phyloP scores from a whole-genome alignment of 495 filamentous ascomycete species.

The Penicillium turbatum region DNA sequence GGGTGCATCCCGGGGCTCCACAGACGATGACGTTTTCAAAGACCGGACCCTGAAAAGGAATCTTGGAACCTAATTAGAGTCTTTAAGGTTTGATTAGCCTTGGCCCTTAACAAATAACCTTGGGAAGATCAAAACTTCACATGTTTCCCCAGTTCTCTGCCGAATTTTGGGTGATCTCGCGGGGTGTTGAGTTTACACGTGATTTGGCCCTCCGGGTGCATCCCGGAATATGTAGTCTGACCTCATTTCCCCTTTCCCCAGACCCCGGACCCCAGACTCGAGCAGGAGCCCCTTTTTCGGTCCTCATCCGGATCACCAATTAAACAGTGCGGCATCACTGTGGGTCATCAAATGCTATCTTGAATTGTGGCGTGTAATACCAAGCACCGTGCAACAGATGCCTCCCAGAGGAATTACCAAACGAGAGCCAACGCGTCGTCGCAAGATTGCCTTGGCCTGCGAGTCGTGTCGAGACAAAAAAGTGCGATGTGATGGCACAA shows the following conservation, averaged over 20 bases:
- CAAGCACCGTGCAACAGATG: slow-evolving; percentile 10
- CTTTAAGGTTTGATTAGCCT: not conserved
- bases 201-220: not conserved
- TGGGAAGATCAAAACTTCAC: too few species aligned
- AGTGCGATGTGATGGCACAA: slow-evolving; percentile 40
- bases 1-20: slow-evolving; percentile 18
- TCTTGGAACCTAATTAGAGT: not conserved
- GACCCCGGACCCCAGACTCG: not conserved
- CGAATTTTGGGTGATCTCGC: not conserved
- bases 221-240: not conserved
- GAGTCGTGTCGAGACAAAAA: slow-evolving; percentile 43
- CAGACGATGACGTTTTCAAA: not conserved
- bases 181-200: not conserved
- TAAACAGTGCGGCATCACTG: not conserved
- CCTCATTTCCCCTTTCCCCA: not conserved
- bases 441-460: slow-evolving; percentile 33
- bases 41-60: not conserved
- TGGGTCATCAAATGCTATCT: not conserved
- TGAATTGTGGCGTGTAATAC: slow-evolving; percentile 1
- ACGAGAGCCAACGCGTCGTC: slow-evolving; percentile 18
- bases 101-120: too few species aligned
- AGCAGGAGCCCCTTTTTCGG: not conserved
- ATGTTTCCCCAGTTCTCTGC: not conserved
- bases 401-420: slow-evolving; percentile 15
- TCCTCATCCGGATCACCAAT: slow-evolving; percentile 2